Base-by-base conservation (phyloP, 768 basidiomycete species). In the Tulasnella sp. region DNA sequence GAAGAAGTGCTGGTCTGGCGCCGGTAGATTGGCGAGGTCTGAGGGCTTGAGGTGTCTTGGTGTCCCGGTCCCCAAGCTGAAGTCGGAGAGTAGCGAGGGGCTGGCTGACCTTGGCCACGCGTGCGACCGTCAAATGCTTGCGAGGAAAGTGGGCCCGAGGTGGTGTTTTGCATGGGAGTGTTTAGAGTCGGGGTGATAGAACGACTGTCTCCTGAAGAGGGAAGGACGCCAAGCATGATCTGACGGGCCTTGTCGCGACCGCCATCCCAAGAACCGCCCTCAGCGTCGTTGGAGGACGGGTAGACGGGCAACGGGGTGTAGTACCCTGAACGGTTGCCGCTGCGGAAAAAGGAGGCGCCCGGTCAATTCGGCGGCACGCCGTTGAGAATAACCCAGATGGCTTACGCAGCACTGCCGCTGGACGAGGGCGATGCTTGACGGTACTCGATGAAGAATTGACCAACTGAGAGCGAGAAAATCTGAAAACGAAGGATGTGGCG, bases 381-480 rank as follows among this genome's bases (percentile, higher is more conserved):
- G 15, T 45, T 9, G 25, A 8, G 29, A 29, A n/a, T 11, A 58
- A n/a, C 22, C 17, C 1, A 58, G 22, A n/a, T 12, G 25, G 25
- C 54, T 58, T n/a, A 58, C 54, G 7, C 34, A 25, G 34, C 25
- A 69, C 39, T n/a, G 36, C 14, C 34, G 34, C 34, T 36, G 11
- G 68, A 69, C 36, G 39, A 69, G 15, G 36, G 36, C 22, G 25
- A 19, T 69, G 68, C 68, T 40, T 37, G 39, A 15, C 68, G 68
- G 40, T 40, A 49, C 31, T 72, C 71, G n/a, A 72, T 72, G 45
- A 14, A 72, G 39, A 72, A 72, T 49, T 72, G 71, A 39, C 71
- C 71, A 49, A 72, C 34, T 36, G 71, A 39, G n/a, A 72, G 71
- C 4, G 71, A 72, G 17, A 72, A n/a, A 2, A 72, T 39, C 71